A percentile compares a stretch with the other conserved stretches of the same genome.
These are phyloP conservation scores for Ascochyta lentis DNA, from an alignment of 2,329 filamentous ascomycete genomes.

Conservation along the genomic window DNA sequence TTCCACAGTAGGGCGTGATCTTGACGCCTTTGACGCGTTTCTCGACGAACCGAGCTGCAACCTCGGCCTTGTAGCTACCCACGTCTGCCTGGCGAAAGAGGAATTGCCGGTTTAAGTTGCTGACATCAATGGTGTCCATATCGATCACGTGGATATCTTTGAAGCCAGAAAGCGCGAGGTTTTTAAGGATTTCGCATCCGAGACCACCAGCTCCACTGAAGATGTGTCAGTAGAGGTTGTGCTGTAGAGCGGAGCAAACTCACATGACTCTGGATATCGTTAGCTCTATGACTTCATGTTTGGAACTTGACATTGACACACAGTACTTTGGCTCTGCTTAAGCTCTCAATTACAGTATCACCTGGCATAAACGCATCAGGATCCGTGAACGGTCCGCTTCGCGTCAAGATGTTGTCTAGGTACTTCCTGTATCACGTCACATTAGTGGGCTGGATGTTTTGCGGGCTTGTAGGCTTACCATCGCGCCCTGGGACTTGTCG, in stretches of 20 bases:
- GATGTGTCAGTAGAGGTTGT: slow-evolving; percentile 49
- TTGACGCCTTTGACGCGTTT: slow-evolving; percentile 85
- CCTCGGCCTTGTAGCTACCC: slow-evolving; percentile 90
- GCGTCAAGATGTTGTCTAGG: slow-evolving; percentile 79
- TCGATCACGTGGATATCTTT: slow-evolving; percentile 98
- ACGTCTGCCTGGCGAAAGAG: slow-evolving; percentile 92
- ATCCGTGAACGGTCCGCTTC: slow-evolving; percentile 82
- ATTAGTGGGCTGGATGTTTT: slow-evolving; percentile 24
- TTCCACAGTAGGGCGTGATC: slow-evolving; percentile 92
- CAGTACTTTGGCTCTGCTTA: slow-evolving; percentile 63
- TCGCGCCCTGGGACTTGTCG: slow-evolving; percentile 51
- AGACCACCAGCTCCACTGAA: slow-evolving; percentile 88
- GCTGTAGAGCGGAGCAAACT: slow-evolving; percentile 21
- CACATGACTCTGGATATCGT: slow-evolving; percentile 47
- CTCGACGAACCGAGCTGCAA: slow-evolving; percentile 91
- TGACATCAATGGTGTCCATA: slow-evolving; percentile 99
- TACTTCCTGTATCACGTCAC: slow-evolving; percentile 69
- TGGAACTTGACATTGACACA: slow-evolving; percentile 54
- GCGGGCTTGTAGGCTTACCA: slow-evolving; percentile 36
- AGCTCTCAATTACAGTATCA: slow-evolving; percentile 55
- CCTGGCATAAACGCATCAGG: slow-evolving; percentile 57
- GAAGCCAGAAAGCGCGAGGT: slow-evolving; percentile 93
- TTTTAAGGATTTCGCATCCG: slow-evolving; percentile 96
- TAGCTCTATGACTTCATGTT: slow-evolving; percentile 21
- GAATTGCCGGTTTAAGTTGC: slow-evolving; percentile 96